phyloP scores from a whole-genome alignment of 805 yeast genomes.

The Candida methanosorbosa region DNA sequence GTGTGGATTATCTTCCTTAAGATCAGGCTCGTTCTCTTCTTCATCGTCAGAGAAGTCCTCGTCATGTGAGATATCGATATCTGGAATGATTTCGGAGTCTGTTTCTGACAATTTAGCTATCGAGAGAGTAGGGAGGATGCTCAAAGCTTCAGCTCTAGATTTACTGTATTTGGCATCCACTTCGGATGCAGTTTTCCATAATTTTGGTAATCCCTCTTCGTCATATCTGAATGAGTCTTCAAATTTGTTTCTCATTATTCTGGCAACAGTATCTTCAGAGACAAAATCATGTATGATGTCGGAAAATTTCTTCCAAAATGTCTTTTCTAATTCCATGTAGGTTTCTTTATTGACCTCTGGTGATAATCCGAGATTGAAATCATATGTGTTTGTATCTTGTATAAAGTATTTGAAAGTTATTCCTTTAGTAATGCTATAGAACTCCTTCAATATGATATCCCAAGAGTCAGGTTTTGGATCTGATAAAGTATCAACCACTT shows the following conservation, averaged over 20 bases:
- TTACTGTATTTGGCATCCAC: conserved; percentile 55
- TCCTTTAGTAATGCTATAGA: conserved; percentile 26
- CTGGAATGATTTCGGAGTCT: conserved; percentile 54
- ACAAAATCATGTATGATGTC: conserved; percentile 51
- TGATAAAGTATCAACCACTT: conserved; percentile 36
- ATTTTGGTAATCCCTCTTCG: conserved; percentile 67
- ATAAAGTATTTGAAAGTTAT: conserved; percentile 22
- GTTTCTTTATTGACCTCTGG: conserved; percentile 32
- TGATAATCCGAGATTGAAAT: conserved; percentile 59
- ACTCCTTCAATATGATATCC: conserved; percentile 45
- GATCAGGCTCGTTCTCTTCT: conserved; percentile 26
- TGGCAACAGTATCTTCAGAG: conserved; percentile 56
- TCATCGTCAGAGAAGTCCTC: conserved; percentile 24
- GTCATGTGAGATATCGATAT: conserved; percentile 33
- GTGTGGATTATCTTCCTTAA: conserved; percentile 11
- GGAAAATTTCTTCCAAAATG: conserved; percentile 61
- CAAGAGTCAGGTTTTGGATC: conserved; percentile 47
- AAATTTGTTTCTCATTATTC: conserved; percentile 67
- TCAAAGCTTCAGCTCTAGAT: conserved; percentile 52
- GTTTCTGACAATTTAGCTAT: conserved; percentile 40
- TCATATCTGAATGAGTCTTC: conserved; percentile 82
- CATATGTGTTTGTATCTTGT: conserved; percentile 26
- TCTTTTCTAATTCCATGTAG: conserved; percentile 33
- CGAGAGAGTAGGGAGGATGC: conserved; percentile 50
- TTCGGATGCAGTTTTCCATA: conserved; percentile 70